Conservation (phyloP, 2,329 filamentous ascomycete genomes). For the Nigrospora sphaerica region DNA sequence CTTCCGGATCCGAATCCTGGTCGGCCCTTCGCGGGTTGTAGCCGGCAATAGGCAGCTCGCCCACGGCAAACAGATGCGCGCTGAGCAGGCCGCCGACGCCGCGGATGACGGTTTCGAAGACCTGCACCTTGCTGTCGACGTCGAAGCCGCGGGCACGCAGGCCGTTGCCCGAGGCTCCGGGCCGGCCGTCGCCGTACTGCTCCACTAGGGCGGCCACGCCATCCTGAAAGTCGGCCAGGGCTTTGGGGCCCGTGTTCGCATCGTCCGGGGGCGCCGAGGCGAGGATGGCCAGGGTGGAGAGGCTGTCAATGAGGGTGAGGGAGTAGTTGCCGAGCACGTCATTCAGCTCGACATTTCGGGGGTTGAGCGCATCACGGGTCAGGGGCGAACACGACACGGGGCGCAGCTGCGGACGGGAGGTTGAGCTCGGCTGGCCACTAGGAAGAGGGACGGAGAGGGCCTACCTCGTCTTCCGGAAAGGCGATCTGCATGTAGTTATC, state of each 20-base stretch:
- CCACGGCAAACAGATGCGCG: slow-evolving; percentile 87
- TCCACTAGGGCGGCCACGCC: slow-evolving; percentile 69
- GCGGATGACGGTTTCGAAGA: slow-evolving; percentile 95
- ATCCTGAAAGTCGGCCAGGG: slow-evolving; percentile 69
- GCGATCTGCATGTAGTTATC: slow-evolving; percentile 91
- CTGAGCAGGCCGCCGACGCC: slow-evolving; percentile 87
- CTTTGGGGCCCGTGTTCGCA: slow-evolving; percentile 47
- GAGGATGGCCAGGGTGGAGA: slow-evolving; percentile 89
- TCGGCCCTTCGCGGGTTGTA: slow-evolving; percentile 51
- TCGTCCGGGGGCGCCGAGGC: slow-evolving; percentile 63
- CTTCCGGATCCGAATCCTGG: slow-evolving; percentile 32
- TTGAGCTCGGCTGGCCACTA: not conserved
- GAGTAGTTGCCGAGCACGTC: slow-evolving; percentile 97
- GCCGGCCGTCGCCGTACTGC: slow-evolving; percentile 79
- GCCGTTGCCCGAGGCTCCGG: slow-evolving; percentile 62
- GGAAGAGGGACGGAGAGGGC: not conserved
- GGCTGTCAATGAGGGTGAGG: slow-evolving; percentile 86
- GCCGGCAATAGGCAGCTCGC: slow-evolving; percentile 77
- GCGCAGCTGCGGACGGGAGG: slow-evolving; percentile 50
- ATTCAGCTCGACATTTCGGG: slow-evolving; percentile 78
- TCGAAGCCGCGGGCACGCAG: slow-evolving; percentile 77
- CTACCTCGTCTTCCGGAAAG: slow-evolving; percentile 88
- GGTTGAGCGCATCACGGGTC: slow-evolving; percentile 74
- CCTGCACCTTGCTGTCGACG: slow-evolving; percentile 94
- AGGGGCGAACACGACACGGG: slow-evolving; percentile 80